Conservation (phyloP, 208 protist species). For the Entamoeba dispar region DNA sequence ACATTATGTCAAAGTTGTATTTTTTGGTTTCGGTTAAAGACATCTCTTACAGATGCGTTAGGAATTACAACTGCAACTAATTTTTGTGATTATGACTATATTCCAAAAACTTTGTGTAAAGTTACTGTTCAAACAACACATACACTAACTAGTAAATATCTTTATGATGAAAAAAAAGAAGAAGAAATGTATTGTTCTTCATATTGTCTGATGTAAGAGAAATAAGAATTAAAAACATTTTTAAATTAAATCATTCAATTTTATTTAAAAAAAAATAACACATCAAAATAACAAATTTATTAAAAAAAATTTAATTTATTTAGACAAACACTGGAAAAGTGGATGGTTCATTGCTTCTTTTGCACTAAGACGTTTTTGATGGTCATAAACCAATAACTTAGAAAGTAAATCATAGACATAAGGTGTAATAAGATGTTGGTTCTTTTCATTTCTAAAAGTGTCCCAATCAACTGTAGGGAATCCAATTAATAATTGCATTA, state of each 20-base stretch:
- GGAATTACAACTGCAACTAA: not conserved
- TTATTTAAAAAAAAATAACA: no score
- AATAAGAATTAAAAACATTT: no score
- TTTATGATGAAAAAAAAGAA: not conserved
- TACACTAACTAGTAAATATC: not conserved
- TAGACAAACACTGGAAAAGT: not conserved
- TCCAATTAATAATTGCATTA: not conserved
- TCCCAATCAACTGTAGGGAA: not conserved
- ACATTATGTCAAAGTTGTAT: not conserved
- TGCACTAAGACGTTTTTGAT: conserved; percentile 75
- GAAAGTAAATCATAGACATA: conserved; percentile 92
- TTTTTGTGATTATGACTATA: not conserved
- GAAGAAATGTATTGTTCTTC: not conserved
- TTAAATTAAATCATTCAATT: no score
- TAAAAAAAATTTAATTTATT: not conserved
- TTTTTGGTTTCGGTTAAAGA: not conserved
- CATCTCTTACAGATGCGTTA: not conserved
- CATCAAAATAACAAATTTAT: no score
- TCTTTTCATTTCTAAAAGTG: conserved; percentile 52
- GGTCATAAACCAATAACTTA: conserved; percentile 81
- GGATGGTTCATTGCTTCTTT: conserved; percentile 82
- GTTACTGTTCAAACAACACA: not conserved
- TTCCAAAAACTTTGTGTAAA: not conserved
- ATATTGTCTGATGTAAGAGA: not conserved
- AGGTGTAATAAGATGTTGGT: conserved; percentile 70